Conservation (phyloP, 2,329 filamentous ascomycete genomes). For the Talaromyces sp. region DNA sequence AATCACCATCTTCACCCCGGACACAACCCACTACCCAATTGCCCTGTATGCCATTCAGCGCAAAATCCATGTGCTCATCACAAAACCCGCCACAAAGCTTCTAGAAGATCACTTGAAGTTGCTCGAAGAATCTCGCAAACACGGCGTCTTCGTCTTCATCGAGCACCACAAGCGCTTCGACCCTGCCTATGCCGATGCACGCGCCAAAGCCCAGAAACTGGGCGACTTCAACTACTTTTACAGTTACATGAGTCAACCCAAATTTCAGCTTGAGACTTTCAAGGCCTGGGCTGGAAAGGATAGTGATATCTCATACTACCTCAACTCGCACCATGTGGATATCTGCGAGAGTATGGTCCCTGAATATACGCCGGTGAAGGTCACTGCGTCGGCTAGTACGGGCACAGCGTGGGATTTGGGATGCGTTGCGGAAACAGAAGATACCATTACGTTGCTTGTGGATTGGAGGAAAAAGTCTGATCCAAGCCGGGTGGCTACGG, state of each 20-base stretch:
- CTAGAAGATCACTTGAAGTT: conserved; percentile 76
- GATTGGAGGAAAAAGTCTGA: conserved; percentile 77
- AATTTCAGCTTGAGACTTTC: conserved; percentile 89
- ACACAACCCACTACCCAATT: conserved; percentile 89
- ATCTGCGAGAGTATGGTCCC: conserved; percentile 89
- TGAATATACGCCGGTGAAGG: conserved; percentile 72
- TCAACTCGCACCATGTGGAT: conserved; percentile 93
- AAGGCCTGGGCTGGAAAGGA: conserved; percentile 90
- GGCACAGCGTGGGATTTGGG: conserved; percentile 76
- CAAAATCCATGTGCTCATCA: conserved; percentile 85
- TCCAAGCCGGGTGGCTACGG: conserved; percentile 70
- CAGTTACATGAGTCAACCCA: conserved; percentile 92
- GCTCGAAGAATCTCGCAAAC: conserved; percentile 65
- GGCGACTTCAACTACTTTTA: conserved; percentile 99
- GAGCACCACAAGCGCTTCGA: conserved; percentile 98
- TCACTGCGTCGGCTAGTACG: conserved; percentile 74
- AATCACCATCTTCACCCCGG: conserved; percentile 94
- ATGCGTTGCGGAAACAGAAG: conserved; percentile 77
- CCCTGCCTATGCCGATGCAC: conserved; percentile 85
- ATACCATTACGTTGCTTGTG: conserved; percentile 87
- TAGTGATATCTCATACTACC: conserved; percentile 91
- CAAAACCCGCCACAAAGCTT: conserved; percentile 86
- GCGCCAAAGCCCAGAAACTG: conserved; percentile 68
- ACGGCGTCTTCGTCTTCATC: conserved; percentile 84
- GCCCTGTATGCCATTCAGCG: conserved; percentile 88